These are phyloP conservation scores for Phytophthora aleatoria DNA, from an alignment of 352 stramenopile genomes.

Conservation along the genomic window DNA sequence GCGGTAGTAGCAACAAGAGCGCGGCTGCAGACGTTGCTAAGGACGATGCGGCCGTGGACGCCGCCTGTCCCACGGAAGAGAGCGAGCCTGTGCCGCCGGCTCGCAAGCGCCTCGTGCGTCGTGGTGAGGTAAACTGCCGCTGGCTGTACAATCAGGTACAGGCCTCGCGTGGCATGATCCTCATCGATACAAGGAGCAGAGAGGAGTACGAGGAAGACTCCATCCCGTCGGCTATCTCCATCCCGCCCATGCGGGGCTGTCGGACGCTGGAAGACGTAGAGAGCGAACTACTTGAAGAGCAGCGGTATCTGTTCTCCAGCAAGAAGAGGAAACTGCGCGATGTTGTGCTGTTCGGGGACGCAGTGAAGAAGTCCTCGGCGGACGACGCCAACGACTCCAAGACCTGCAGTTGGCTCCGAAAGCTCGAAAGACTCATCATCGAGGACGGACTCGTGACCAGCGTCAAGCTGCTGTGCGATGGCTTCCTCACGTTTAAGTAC, in stretches of 20 bases:
- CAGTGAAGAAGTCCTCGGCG: slow-evolving; percentile 44
- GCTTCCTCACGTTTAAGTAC: slow-evolving; percentile 87
- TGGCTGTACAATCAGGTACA: slow-evolving; percentile 90
- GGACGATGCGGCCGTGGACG: slow-evolving; percentile 14
- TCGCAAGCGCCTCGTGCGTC: slow-evolving; percentile 63
- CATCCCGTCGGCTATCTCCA: slow-evolving; percentile 77
- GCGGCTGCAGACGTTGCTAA: slow-evolving; percentile 14
- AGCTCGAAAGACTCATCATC: slow-evolving; percentile 73
- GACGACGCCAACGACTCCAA: slow-evolving; percentile 25
- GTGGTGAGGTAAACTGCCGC: slow-evolving; percentile 71
- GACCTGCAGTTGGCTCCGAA: slow-evolving; percentile 49
- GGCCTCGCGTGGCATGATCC: slow-evolving; percentile 70
- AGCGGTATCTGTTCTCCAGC: slow-evolving; percentile 67
- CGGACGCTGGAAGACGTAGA: slow-evolving; percentile 60
- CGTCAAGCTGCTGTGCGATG: slow-evolving; percentile 74
- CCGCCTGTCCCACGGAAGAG: slow-evolving; percentile 16
- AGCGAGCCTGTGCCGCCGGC: slow-evolving; percentile 22
- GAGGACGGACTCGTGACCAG: slow-evolving; percentile 77
- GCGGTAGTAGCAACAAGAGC: slow-evolving; percentile 12
- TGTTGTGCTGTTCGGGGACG: slow-evolving; percentile 80
- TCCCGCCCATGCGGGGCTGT: slow-evolving; percentile 56
- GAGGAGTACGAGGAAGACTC: slow-evolving; percentile 71
- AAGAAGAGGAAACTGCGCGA: slow-evolving; percentile 84
- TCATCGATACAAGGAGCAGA: slow-evolving; percentile 69
- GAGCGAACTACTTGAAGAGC: slow-evolving; percentile 58